Evolutionary conservation across 2,329 filamentous ascomycete species (phyloP), one percentile per base, ranked within the genome.

Genomic region (Incumbomyces lentus): DNA sequence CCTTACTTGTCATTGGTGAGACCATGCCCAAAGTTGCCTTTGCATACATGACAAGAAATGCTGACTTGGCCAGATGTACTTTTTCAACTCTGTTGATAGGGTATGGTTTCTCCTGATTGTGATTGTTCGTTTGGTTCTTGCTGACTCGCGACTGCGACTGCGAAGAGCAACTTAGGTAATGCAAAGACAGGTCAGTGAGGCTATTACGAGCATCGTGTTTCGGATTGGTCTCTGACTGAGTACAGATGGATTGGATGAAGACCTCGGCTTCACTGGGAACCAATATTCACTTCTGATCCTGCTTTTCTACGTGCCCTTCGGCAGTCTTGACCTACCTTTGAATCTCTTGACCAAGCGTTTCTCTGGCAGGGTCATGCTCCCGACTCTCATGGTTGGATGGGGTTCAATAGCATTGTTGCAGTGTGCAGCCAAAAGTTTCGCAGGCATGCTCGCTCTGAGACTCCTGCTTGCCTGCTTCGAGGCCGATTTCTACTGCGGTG

Each of bases 401-500:
- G 72, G 72, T 13, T 44, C 67, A 1, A 65, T 72, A 49, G 68
- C 70, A 1, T 63, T 70, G 30, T 54, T 70, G 5, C 73, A 74
- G 60, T 72, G 68, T 2, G 72, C 68, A 0, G 66, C 70, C 2
- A 68, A 65, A 26, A 67, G 61, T 44, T 78, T 76, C 37, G 66
- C 63, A 1, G 66, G 68, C 0, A 65, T 77, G 3, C 58, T 78
- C 7, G 66, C 68, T 0, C 63, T 75, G 0, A 66, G 75, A 2
- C 66, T 78, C n/a, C 55, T 75, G 12, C 60, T 75, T 4, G 63
- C 72, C 18, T 56, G 61, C 2, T 62, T 57, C 17, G 75, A 79
- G 58, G 74, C 73, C 0, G 75, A 72, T 0, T 78, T 76, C 60
- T 75, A 75, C 49, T 69, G 73, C 3, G 66, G 72, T 0, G 68